Evolutionary conservation across 2,329 filamentous ascomycete genomes (phyloP), one percentile per base, ranked within the genome.

Genomic region (Orbilia brochopaga): DNA sequence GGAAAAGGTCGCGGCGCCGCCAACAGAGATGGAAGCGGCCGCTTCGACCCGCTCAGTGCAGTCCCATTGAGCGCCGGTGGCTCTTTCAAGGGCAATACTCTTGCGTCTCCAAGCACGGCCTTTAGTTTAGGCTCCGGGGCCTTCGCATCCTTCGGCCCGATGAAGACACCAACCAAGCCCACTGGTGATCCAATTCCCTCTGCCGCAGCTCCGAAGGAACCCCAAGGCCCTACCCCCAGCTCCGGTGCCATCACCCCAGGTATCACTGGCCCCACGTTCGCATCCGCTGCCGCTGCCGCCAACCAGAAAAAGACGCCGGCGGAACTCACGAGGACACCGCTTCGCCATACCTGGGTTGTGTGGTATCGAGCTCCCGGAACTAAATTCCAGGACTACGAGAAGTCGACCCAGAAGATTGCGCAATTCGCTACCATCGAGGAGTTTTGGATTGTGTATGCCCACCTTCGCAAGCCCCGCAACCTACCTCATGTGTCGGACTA

Each of bases 371-470:
- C 94, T 42, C 94, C 94, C 55, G 96, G 95, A 77, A 92, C 91
- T 75, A 99, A 99, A 82, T 94, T 93, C 75, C 93, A 94, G 78
- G 93, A 97, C 80, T 99, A 99, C 80, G 94, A 99, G 80, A 96
- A 97, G 81, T 97, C 93, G 5, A 88, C 96, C 73, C 90, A 94
- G 77, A 87, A 92, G 42, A 87, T 97, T 78, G 93, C 91, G 76
- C 85, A 86, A 63, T 90, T 96, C 78, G 85, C 85, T 70, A 91
- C 90, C 4, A 91, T 86, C 55, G 92, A 97, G 81, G 90, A 94
- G 69, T 97, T 99, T 79, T 97, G 92, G 87, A 84, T 86, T 53
- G 87, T 96, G 40, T 97, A 96, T 79, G 83, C 86, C 61, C 92
- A 97, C 80, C 84, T 99, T 53, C 96, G 95, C 82, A 87, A 90